Evolutionary conservation across 208 protist genomes (phyloP), one percentile per base, ranked within the genome.

Genomic region (Polymyxa betae): DNA sequence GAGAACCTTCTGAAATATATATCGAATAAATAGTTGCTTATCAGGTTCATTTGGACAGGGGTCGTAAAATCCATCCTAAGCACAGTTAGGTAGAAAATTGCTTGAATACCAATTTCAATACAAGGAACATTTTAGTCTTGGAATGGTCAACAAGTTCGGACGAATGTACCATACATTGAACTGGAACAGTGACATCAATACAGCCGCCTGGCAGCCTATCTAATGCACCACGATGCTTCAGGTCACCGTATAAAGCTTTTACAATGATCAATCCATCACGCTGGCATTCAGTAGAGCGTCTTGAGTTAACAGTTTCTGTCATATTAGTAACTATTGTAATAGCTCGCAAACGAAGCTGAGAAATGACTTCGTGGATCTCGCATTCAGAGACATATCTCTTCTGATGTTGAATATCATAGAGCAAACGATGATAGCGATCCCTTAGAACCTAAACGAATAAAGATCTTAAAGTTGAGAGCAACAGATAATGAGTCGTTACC

Each of bases 91-190:
- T 60, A 24, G 24, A 5, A 60, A 60, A 60, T 5, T 60, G 12
- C 5, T 5, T 29, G 5, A 24, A 24, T 60, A 60, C 24, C 12
- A 5, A 60, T 5, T 60, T 60, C 5, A 5, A 29, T 5, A 60
- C 49, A 5, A 82, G n/a, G 72, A 82, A 82, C 5, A 82, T 82
- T 43, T 82, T 82, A 35, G 72, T 82, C 35, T n/a, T 35, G 5
- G 72, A 82, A n/a, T 82, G 72, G n/a, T 82, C 72, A 20, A 82
- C 72, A 5, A 82, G 72, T n/a, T 82, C 72, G 72, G 72, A 82
- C 5, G 16, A 35, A 20, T 82, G 72, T 5, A 82, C 72, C 72
- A 82, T 82, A 43, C 72, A 82, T 43, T 82, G 72, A 12, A 82
- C 72, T 20, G 72, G 72, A 43, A 82, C 35, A 20, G 72, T 82